A percentile compares a stretch with the other conserved stretches of the same genome.
These are phyloP conservation scores for Sugiyamaella xylanicola DNA, from an alignment of 1,139 yeast species.

Conservation along the genomic window DNA sequence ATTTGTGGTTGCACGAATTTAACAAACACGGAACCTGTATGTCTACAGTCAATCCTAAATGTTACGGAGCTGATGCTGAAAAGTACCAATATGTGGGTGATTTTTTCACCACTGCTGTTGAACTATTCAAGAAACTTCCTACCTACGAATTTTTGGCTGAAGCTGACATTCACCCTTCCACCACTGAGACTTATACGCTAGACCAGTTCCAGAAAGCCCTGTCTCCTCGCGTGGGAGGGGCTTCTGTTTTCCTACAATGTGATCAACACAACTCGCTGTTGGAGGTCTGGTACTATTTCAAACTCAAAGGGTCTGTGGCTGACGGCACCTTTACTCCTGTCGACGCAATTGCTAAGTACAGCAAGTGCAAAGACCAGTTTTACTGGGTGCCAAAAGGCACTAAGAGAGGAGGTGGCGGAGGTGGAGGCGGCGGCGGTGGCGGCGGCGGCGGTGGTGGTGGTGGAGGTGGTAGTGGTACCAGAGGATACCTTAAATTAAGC, in stretches of 20 bases:
- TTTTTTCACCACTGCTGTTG: slow-evolving; percentile 68
- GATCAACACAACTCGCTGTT: slow-evolving; percentile 48
- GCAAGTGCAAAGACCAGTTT: slow-evolving; percentile 70
- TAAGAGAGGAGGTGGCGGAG: slow-evolving; percentile 48
- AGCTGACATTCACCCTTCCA: slow-evolving; percentile 72
- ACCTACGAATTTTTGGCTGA: slow-evolving; percentile 66
- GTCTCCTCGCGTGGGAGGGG: slow-evolving; percentile 45
- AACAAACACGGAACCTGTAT: slow-evolving; percentile 96
- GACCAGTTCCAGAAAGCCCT: slow-evolving; percentile 68
- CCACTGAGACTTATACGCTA: slow-evolving; percentile 61
- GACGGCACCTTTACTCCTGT: slow-evolving; percentile 67
- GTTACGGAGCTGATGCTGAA: slow-evolving; percentile 53
- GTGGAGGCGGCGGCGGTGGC: slow-evolving; percentile 31
- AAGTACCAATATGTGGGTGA: slow-evolving; percentile 71
- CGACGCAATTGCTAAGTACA: slow-evolving; percentile 52
- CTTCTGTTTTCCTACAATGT: slow-evolving; percentile 47
- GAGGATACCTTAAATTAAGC: slow-evolving; percentile 56
- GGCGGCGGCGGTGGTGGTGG: slow-evolving; percentile 29
- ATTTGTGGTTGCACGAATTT: slow-evolving; percentile 89
- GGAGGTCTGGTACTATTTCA: slow-evolving; percentile 91
- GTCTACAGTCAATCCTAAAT: slow-evolving; percentile 70
- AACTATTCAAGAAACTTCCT: slow-evolving; percentile 64
- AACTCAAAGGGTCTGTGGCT: slow-evolving; percentile 72
- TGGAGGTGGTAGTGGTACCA: slow-evolving; percentile 19
- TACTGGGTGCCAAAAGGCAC: slow-evolving; percentile 81